Evolutionary conservation across 2,329 filamentous ascomycete genomes (phyloP).

Genomic region (Colletotrichum theobromicola): DNA sequence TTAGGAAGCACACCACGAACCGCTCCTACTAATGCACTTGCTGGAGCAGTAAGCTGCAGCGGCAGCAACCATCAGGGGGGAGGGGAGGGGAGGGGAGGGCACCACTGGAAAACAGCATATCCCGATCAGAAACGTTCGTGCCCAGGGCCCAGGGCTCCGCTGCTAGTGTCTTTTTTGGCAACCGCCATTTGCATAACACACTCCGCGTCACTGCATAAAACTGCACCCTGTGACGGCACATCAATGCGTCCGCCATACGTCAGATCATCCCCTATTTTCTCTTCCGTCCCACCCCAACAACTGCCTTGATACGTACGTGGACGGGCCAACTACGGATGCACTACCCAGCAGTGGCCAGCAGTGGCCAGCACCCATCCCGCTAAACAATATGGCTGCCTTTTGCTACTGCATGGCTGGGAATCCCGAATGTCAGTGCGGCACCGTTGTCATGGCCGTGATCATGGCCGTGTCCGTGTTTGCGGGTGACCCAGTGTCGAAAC

Average conservation of each 20-base stretch:
- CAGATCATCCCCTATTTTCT: constrained; percentile 11
- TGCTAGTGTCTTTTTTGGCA: not conserved
- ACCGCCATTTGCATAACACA: constrained; percentile 9
- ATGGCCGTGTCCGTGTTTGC: not conserved
- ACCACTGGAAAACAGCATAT: constrained; percentile 2
- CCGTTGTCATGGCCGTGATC: constrained; percentile 15
- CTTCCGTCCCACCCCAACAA: not conserved
- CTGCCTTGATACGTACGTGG: not conserved
- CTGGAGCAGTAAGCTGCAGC: not conserved
- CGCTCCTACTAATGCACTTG: not conserved
- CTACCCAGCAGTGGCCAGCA: not conserved
- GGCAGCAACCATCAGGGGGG: not conserved
- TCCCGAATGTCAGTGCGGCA: not conserved
- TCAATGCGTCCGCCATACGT: constrained; percentile 8
- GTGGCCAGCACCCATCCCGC: not conserved
- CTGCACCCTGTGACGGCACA: constrained; percentile 6
- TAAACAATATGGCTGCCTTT: constrained; percentile 6
- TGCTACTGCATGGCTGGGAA: not conserved
- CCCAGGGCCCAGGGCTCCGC: not conserved
- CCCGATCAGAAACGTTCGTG: constrained; percentile 3
- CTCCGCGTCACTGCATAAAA: constrained; percentile 12
- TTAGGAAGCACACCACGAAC: not conserved
- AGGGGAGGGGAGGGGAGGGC: too few species aligned
- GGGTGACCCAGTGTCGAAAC: not conserved
- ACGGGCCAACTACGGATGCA: not conserved